Evolutionary conservation across 2,329 filamentous ascomycete genomes (phyloP).

Genomic region (Botrytis aclada): DNA sequence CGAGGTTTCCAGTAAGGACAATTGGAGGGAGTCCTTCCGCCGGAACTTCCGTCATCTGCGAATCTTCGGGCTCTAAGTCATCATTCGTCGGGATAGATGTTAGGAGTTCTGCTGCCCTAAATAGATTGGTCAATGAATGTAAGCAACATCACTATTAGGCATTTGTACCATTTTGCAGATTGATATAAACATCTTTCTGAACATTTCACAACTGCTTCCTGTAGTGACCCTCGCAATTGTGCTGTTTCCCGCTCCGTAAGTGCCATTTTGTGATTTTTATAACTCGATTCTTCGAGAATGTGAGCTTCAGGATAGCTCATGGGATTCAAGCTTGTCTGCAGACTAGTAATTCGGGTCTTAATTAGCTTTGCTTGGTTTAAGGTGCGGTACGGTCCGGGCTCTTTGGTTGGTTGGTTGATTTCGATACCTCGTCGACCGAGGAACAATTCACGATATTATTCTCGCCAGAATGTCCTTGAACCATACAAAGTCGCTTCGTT

Average conservation of each 20-base stretch:
- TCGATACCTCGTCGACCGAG: constrained; percentile 1
- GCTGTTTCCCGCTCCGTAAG: constrained; percentile 55
- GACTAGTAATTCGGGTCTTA: not conserved
- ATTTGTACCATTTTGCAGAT: constrained; percentile 82
- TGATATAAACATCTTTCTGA: constrained; percentile 95
- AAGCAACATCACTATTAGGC: not conserved
- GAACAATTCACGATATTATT: not conserved
- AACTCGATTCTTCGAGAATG: not conserved
- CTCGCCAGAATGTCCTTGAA: not conserved
- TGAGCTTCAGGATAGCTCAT: not conserved
- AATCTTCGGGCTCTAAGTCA: constrained; percentile 53
- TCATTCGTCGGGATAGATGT: constrained; percentile 68
- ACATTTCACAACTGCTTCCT: constrained; percentile 84
- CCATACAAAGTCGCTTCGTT: not conserved
- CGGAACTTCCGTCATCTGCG: constrained; percentile 53
- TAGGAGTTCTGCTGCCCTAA: constrained; percentile 89
- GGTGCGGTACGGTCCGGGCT: not conserved
- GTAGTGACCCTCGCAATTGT: constrained; percentile 61
- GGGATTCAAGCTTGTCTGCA: not conserved
- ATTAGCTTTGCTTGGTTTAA: constrained; percentile 3
- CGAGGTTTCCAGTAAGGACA: constrained; percentile 54
- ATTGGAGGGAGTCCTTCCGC: constrained; percentile 50
- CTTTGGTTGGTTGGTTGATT: not conserved
- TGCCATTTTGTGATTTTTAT: constrained; percentile 23
- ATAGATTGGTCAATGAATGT: constrained; percentile 23